Base-by-base conservation (phyloP, 805 yeast genomes). In the Ogataea glucozyma region DNA sequence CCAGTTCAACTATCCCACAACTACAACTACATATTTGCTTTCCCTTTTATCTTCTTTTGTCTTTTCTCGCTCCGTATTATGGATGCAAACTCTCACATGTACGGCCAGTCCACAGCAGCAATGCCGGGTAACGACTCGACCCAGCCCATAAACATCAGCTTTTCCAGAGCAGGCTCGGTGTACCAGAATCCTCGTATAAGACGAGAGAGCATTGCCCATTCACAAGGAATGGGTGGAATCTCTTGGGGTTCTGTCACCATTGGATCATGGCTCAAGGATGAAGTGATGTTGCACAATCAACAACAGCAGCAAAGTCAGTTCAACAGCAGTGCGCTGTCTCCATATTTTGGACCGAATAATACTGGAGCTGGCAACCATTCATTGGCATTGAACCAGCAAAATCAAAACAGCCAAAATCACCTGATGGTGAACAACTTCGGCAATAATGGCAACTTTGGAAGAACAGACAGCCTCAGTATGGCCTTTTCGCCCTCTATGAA, bases 191-290 rank as follows among this genome's bases (percentile, higher is more conserved):
- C 71, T n/a, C 64, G 81, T 49, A 77, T 89, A 49, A 78, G 96
- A 59, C 74, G 97, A 51, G 98, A 91, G 57, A 81, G 90, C 44
- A 81, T 93, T 45, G 97, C 97, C 22, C 98, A 91, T 62, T 85
- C 96, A 2, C 96, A 88, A 62, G 98, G 98, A 9, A 87, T 93
- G 83, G 98, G 98, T 32, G 99, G 98, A 35, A 86, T 91, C 24
- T 84, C 95, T 7, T 91, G 97, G 97, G 98, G 98, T 17, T 89
- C 96, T 3, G 80, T 90, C 44, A 85, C 95, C 20, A 89, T 91
- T 22, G 97, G 97, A 11, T 83, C 93, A 12, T 91, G 99, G 99
- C 71, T 91, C 18, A 85, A 89, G 60, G 98, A 91, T 63, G 99
- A 91, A 59, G 91, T 85, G 14, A 74, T 85, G 80, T 76, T 84